Percentiles rank a stretch among this genome's conserved stretches.
Evolutionary conservation across 257 asterid species (phyloP).

Genomic region (Henckelia pumila): DNA sequence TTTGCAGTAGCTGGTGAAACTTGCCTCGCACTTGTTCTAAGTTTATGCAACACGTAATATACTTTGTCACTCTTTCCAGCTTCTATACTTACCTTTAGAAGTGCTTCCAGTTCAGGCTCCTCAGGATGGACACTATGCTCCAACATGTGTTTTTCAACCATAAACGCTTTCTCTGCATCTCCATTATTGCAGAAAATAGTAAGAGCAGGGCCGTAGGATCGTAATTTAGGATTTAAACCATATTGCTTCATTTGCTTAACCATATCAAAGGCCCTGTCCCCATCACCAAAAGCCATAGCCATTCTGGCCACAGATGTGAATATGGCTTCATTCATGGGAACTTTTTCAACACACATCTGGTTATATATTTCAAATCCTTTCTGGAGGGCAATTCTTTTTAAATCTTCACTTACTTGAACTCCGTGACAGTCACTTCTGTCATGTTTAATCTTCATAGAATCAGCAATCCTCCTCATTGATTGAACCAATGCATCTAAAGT

Average conservation of each 20-base stretch:
- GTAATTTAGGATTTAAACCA: slow-evolving; percentile 59
- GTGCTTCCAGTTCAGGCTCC: slow-evolving; percentile 75
- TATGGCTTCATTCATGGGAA: slow-evolving; percentile 74
- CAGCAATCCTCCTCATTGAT: slow-evolving; percentile 36
- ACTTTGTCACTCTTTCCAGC: slow-evolving; percentile 66
- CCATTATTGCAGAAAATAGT: slow-evolving; percentile 60
- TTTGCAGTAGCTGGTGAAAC: slow-evolving; percentile 63
- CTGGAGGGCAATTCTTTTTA: slow-evolving; percentile 49
- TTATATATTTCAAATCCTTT: slow-evolving; percentile 69
- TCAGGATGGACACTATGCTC: slow-evolving; percentile 65
- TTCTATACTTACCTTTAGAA: slow-evolving; percentile 57
- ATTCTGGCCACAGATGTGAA: slow-evolving; percentile 81
- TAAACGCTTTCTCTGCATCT: slow-evolving; percentile 69
- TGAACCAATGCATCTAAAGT: slow-evolving; percentile 55
- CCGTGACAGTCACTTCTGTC: slow-evolving; percentile 26
- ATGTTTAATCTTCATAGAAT: slow-evolving; percentile 19
- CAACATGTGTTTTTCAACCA: slow-evolving; percentile 70
- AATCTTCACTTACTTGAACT: slow-evolving; percentile 55
- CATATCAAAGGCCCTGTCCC: slow-evolving; percentile 69
- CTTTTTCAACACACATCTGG: slow-evolving; percentile 51
- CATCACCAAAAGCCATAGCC: slow-evolving; percentile 76
- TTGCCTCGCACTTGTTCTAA: slow-evolving; percentile 69
- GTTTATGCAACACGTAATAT: slow-evolving; percentile 66
- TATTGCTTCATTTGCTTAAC: slow-evolving; percentile 67
- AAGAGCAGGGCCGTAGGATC: slow-evolving; percentile 84